Percentiles rank a stretch among this genome's conserved stretches.
Evolutionary conservation across 805 yeast species (phyloP).

Genomic region (Lipomyces orientalis): DNA sequence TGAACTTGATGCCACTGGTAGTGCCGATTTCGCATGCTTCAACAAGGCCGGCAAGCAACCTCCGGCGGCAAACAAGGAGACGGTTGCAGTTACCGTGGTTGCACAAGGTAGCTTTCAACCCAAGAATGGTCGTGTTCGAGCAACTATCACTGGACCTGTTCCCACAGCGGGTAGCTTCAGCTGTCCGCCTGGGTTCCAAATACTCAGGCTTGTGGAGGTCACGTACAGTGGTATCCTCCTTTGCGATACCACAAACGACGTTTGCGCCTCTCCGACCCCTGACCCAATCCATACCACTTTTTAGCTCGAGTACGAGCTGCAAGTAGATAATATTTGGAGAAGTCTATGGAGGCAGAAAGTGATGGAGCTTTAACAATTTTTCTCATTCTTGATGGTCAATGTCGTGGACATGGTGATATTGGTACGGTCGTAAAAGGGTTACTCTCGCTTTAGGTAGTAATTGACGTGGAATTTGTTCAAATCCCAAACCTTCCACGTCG

Average conservation of each 20-base stretch:
- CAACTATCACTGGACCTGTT: conserved; percentile 1
- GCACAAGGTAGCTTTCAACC: background rate
- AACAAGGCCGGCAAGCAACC: conserved; percentile 4
- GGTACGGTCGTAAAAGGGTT: background rate
- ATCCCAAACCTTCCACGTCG: too few species aligned
- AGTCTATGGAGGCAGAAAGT: background rate
- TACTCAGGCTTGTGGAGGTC: conserved; percentile 4
- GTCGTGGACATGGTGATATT: background rate
- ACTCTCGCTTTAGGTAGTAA: background rate
- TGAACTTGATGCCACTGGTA: background rate
- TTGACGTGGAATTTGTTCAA: too few species aligned
- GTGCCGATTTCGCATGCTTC: conserved; percentile 1
- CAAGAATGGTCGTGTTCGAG: conserved; percentile 3
- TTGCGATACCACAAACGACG: conserved; percentile 1
- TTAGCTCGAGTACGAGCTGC: background rate
- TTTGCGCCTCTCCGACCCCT: conserved; percentile 3
- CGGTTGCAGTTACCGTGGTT: background rate
- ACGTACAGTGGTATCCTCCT: background rate
- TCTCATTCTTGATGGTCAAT: background rate
- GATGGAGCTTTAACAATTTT: background rate
- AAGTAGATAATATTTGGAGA: background rate
- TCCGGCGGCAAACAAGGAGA: conserved; percentile 1
- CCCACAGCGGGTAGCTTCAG: background rate
- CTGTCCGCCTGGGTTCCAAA: background rate
- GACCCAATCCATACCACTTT: background rate